These are phyloP conservation scores for Agrocybe chaxingu DNA, from an alignment of 768 basidiomycete species.

Conservation along the genomic window DNA sequence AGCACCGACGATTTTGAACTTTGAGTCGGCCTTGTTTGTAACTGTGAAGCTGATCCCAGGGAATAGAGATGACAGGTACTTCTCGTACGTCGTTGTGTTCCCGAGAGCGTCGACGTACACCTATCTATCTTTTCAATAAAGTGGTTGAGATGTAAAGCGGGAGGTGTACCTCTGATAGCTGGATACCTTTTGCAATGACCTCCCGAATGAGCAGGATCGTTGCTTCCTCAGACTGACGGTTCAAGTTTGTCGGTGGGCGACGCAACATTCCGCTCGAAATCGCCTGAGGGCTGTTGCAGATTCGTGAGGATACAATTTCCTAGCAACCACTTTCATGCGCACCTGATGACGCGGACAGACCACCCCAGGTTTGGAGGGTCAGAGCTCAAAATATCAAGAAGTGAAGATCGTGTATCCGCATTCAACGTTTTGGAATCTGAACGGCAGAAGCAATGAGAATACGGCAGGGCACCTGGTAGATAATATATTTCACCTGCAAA, in stretches of 20 bases:
- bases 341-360: conserved; percentile 81
- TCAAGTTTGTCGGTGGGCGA: conserved; percentile 80
- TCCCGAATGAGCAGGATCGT: conserved; percentile 87
- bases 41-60: conserved; percentile 88
- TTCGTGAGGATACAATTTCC: background rate
- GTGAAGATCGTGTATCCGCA: conserved; percentile 57
- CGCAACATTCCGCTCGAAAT: conserved; percentile 92
- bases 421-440: conserved; percentile 92
- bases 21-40: conserved; percentile 88
- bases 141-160: background rate
- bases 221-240: conserved; percentile 84
- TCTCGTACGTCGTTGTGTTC: conserved; percentile 79
- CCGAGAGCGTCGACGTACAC: conserved; percentile 96
- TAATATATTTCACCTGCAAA: conserved; percentile 70
- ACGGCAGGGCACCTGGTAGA: background rate
- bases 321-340: background rate
- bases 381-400: conserved; percentile 66
- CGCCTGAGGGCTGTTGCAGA: conserved; percentile 67
- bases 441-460: background rate
- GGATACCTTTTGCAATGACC: conserved; percentile 76
- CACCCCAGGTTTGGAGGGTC: conserved; percentile 73
- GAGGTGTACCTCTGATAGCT: conserved; percentile 65
- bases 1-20: conserved; percentile 95
- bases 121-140: conserved; percentile 30
- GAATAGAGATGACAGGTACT: conserved; percentile 76